phyloP scores from a whole-genome alignment of 495 filamentous ascomycete genomes.

The Tuber melanosporum region DNA sequence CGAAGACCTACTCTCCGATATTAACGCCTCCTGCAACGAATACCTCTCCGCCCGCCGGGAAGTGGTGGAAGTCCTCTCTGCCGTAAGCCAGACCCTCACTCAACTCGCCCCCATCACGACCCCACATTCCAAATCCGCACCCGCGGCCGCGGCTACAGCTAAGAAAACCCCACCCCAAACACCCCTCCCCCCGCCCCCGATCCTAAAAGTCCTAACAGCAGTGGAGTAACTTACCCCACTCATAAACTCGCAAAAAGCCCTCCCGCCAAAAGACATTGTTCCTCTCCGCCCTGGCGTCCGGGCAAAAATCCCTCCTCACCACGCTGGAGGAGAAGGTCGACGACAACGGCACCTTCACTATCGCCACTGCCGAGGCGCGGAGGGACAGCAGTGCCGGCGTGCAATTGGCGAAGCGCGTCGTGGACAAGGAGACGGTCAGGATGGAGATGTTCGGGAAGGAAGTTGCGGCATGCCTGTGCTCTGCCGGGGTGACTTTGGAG shows the following conservation, averaged over 20 bases:
- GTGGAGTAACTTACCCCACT: constrained; percentile 35
- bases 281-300: constrained; percentile 16
- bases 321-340: constrained; percentile 20
- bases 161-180: constrained; percentile 9
- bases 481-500: constrained; percentile 17
- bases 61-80: constrained; percentile 20
- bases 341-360: constrained; percentile 9
- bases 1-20: constrained; percentile 13
- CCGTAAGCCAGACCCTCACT: constrained; percentile 17
- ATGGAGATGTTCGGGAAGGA: constrained; percentile 7
- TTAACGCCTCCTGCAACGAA: constrained; percentile 23
- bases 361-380: constrained; percentile 7
- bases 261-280: constrained; percentile 26
- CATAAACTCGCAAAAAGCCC: constrained; percentile 27
- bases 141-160: neutral
- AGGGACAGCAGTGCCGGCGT: neutral
- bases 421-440: neutral
- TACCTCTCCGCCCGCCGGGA: constrained; percentile 31
- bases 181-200: constrained; percentile 24
- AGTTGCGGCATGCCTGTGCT: neutral
- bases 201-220: constrained; percentile 31
- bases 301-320: constrained; percentile 16
- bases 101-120: neutral
- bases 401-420: neutral
- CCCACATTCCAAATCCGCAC: neutral